phyloP scores from a whole-genome alignment of 176 grass and related monocot genomes.

The Melocanna baccifera region DNA sequence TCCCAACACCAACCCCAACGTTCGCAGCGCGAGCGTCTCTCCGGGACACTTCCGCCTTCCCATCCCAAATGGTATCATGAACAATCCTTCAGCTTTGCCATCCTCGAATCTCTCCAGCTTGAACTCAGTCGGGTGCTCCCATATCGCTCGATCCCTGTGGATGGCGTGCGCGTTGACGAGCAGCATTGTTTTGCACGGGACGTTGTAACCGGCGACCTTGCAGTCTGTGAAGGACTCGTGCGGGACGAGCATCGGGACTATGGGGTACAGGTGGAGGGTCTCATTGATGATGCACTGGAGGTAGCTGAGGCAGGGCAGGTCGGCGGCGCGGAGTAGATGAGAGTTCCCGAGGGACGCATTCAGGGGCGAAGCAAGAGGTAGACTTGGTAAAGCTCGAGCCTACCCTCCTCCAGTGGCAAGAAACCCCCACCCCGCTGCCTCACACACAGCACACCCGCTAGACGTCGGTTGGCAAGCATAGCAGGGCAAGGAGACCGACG shows the following conservation, averaged over 20 bases:
- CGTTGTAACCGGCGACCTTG: not conserved
- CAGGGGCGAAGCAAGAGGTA: no score
- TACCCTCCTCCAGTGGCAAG: no score
- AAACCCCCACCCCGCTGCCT: no score
- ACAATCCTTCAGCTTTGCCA: not conserved
- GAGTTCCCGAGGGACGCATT: not conserved
- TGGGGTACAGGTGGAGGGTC: constrained; percentile 43
- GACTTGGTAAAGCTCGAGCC: no score
- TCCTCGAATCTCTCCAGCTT: constrained; percentile 47
- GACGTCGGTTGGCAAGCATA: no score
- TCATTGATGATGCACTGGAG: constrained; percentile 52
- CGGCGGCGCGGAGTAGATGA: constrained; percentile 15
- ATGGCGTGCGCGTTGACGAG: constrained; percentile 51
- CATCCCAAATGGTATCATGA: constrained; percentile 50
- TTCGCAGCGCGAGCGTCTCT: constrained; percentile 14
- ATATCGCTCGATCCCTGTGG: constrained; percentile 32
- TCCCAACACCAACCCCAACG: constrained; percentile 23
- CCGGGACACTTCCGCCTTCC: constrained; percentile 55
- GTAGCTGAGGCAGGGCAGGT: constrained; percentile 30
- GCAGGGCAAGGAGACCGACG: no score
- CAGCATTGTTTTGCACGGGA: constrained; percentile 35
- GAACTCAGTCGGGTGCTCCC: constrained; percentile 25
- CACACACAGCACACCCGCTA: no score
- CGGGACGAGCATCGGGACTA: constrained; percentile 10
- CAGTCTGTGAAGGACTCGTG: constrained; percentile 40